Conservation (phyloP, 345 rosid genomes). For the Citrus sp. region DNA sequence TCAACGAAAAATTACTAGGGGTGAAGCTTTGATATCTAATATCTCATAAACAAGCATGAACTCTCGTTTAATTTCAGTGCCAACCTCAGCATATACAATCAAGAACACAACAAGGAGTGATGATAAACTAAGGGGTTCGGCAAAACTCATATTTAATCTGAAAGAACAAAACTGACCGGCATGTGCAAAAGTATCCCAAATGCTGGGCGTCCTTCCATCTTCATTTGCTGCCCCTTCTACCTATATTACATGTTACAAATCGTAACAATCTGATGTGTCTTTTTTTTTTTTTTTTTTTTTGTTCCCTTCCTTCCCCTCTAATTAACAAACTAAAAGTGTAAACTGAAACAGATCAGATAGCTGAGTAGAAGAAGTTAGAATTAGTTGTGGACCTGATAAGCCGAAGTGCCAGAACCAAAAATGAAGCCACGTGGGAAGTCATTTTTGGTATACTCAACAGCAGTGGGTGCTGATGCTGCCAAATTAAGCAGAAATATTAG, state of each 20-base stretch:
- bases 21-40: not conserved
- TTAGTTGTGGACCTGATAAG: constrained; percentile 17
- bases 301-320: no score
- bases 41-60: not conserved
- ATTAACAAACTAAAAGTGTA: not conserved
- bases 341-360: not conserved
- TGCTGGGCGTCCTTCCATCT: constrained; percentile 46
- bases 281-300: not conserved
- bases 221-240: constrained; percentile 45
- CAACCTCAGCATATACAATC: not conserved
- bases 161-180: constrained; percentile 22
- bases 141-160: not conserved
- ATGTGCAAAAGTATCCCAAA: constrained; percentile 38
- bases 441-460: constrained; percentile 5
- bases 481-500: constrained; percentile 12
- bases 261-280: not conserved
- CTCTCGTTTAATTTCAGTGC: not conserved
- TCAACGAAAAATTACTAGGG: not conserved
- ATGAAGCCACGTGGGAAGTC: constrained; percentile 24
- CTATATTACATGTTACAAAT: constrained; percentile 8
- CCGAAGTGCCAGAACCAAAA: constrained; percentile 23
- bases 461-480: not conserved
- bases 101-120: not conserved
- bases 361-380: not conserved
- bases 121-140: not conserved